Evolutionary conservation across 768 basidiomycete species (phyloP), one percentile per base, ranked within the genome.

Genomic region (Suillus cothurnatus): DNA sequence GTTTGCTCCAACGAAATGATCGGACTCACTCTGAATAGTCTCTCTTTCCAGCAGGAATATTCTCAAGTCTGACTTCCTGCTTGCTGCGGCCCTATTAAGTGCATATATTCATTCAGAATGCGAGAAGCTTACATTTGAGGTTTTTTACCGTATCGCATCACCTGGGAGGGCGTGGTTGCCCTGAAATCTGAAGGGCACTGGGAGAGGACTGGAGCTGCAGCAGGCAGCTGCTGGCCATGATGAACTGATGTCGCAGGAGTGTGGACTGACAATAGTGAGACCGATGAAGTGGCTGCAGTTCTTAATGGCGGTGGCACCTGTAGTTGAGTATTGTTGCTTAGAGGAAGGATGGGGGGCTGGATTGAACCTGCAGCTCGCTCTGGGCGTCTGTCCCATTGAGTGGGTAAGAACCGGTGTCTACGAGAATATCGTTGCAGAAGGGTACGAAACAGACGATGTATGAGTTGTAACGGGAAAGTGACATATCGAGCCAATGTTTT

Each of bases 371-470:
- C 26, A 31, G 41, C 39, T 31, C 17, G 38, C 26, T 28, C 39
- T 21, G 19, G 17, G 19, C 3, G 39, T n/a, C 19, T 39, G 6
- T 59, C 39, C 4, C 9, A 17, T 6, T 41, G 26, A 41, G 21
- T 23, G 11, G 11, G 39, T 41, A 21, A 2, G 19, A 14, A 28
- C 39, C 7, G 53, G 31, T 39, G 26, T 11, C 26, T 39, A 31
- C 39, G 58, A 41, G 38, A 59, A 59, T 41, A 59, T 59, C 17
- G 38, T 41, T 41, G 39, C 19, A 28, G 11, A 59, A 59, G 38
- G 58, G 11, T 21, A 39, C 14, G 58, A 41, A 59, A 31, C 19
- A 59, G 26, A 41, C 39, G 58, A 41, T 41, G 26, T 28, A 31
- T 1, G 19, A 59, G 39, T 31, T 28, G 58, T 12, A 59, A 28